A percentile compares a stretch with the other conserved stretches of the same genome.
Conservation (phyloP, 2,329 filamentous ascomycete genomes). For the Pseudonectria foliicola region DNA sequence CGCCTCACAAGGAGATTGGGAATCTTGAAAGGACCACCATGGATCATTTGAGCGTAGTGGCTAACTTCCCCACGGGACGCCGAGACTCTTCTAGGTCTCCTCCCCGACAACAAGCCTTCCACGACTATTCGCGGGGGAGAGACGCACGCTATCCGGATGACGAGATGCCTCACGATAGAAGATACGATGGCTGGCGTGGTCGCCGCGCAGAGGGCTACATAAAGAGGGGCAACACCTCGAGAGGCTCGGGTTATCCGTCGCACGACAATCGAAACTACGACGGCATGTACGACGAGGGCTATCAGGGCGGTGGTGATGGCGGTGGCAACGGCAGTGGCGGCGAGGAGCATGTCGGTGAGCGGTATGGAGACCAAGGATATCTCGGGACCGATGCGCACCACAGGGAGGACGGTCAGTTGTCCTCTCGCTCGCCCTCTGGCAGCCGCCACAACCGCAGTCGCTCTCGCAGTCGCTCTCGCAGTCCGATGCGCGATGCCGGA, state of each 20-base stretch:
- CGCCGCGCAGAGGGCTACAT: slow-evolving; percentile 22
- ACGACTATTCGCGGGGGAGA: slow-evolving; percentile 27
- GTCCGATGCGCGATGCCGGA: slow-evolving; percentile 31
- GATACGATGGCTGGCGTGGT: slow-evolving; percentile 18
- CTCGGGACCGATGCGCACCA: slow-evolving; percentile 12
- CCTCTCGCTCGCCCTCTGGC: slow-evolving; percentile 21
- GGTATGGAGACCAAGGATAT: slow-evolving; percentile 14
- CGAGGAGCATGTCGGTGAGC: slow-evolving; percentile 11
- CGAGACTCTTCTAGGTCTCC: slow-evolving; percentile 39
- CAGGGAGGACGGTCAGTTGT: slow-evolving; percentile 13
- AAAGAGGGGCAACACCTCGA: slow-evolving; percentile 15
- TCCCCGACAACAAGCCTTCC: slow-evolving; percentile 28
- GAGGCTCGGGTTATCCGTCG: slow-evolving; percentile 19
- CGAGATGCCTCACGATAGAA: slow-evolving; percentile 17
- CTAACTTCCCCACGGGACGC: slow-evolving; percentile 40
- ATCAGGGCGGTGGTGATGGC: slow-evolving; percentile 19
- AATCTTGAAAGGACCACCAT: slow-evolving; percentile 19
- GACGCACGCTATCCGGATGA: slow-evolving; percentile 19
- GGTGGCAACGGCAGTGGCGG: no score
- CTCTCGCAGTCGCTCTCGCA: slow-evolving; percentile 29
- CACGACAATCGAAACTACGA: slow-evolving; percentile 28
- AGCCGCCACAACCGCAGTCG: slow-evolving; percentile 24
- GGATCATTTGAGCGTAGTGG: slow-evolving; percentile 29
- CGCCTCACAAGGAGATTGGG: slow-evolving; percentile 20
- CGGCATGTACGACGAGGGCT: slow-evolving; percentile 33